Conservation (phyloP, 352 stramenopile species). For the Phytophthora europaea region DNA sequence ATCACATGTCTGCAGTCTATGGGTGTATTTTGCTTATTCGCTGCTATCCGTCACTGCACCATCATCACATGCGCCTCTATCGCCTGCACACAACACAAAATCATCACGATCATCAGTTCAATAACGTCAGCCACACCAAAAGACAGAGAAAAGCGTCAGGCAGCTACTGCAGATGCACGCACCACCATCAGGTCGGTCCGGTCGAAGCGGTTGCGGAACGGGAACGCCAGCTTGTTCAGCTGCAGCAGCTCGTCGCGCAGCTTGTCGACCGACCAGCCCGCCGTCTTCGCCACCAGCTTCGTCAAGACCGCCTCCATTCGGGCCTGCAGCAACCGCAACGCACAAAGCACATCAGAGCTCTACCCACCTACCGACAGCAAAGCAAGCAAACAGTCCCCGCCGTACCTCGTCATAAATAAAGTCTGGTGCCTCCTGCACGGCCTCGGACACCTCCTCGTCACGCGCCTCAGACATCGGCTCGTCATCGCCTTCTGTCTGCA, state of each 20-base stretch:
- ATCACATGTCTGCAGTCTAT: neutral
- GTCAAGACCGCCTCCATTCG: slow-evolving; percentile 62
- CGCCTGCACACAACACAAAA: slow-evolving; percentile 15
- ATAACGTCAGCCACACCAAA: neutral
- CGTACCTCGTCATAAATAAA: slow-evolving; percentile 91
- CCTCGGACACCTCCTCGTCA: slow-evolving; percentile 27
- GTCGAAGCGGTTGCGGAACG: slow-evolving; percentile 71
- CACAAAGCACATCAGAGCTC: slow-evolving; percentile 4
- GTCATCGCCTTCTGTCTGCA: slow-evolving; percentile 7
- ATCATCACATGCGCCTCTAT: slow-evolving; percentile 39
- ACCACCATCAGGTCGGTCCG: slow-evolving; percentile 78
- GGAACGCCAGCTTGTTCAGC: slow-evolving; percentile 78
- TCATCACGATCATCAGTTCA: neutral
- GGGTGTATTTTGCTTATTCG: neutral
- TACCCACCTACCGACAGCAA: neutral
- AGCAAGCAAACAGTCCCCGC: neutral
- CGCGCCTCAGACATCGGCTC: slow-evolving; percentile 29
- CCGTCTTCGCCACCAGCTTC: slow-evolving; percentile 68
- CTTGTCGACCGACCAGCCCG: slow-evolving; percentile 76
- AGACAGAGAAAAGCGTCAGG: no score
- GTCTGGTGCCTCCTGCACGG: slow-evolving; percentile 38
- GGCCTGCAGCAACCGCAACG: slow-evolving; percentile 35
- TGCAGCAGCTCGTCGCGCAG: slow-evolving; percentile 75
- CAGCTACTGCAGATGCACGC: slow-evolving; percentile 8
- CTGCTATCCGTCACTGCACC: slow-evolving; percentile 23